Evolutionary conservation across 495 filamentous ascomycete genomes (phyloP), one percentile per base, ranked within the genome.

Genomic region (Usnea hakonensis): DNA sequence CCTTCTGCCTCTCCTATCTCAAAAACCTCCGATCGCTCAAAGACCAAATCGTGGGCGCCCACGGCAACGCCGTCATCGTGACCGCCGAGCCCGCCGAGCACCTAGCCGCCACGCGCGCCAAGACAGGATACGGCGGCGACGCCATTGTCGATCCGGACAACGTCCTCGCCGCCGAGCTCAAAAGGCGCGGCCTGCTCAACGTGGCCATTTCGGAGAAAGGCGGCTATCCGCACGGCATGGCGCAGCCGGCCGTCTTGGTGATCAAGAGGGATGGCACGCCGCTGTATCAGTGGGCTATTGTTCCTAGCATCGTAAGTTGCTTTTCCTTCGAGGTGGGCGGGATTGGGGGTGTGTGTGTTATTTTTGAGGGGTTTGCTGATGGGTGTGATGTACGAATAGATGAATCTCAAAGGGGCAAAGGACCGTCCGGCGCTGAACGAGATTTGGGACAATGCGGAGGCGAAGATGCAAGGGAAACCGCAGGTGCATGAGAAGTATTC

Each of bases 1-100:
- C 64, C 54, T 68, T 65, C 66, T 68, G 66, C 68, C 21, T 55
- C 28, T 58, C 68, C 41, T 68, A 68, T 38, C 68, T 70, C 64
- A 61, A 41, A 40, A 55, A 28, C 11, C 64, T 68, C 38, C 37
- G 55, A n/a, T 53, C 46, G 30, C 63, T 70, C 37, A 19, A 21
- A 7, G 17, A 36, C 44, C 43, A 46, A 40, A 68, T 68, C 63
- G 28, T 16, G 60, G 28, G 55, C 17, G 46, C 66, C 23, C 38
- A 56, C 41, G 66, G 66, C n/a, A 33, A 56, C 23, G 30, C 50
- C 23, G 37, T 70, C 44, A 60, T 59, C 50, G 52, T 70, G 13
- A 70, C 66, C n/a, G 44, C 68, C 38, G 68, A 69, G 52, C 43
- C 53, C 13, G 53, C 23, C 17, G n/a, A 23, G 5, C 33, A 53